These are phyloP conservation scores for Aureobasidium leucospermi DNA, from an alignment of 2,329 filamentous ascomycete species.

Conservation along the genomic window DNA sequence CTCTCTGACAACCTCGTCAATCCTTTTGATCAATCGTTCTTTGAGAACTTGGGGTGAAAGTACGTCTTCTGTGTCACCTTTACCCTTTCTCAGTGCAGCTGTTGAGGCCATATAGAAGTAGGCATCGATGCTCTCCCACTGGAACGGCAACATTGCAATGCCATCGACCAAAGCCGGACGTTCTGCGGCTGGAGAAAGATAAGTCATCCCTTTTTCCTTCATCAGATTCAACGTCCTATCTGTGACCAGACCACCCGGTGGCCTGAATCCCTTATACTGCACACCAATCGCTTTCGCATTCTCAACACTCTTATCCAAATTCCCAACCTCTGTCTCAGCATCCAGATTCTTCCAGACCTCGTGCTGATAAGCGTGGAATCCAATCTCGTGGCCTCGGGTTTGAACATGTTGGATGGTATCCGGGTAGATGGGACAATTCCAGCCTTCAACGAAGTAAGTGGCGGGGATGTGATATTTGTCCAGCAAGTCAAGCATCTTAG, in stretches of 20 bases:
- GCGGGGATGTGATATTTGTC: slow-evolving; percentile 22
- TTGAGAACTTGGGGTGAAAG: slow-evolving; percentile 20
- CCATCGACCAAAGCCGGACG: slow-evolving; percentile 20
- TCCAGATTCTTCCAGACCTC: slow-evolving; percentile 27
- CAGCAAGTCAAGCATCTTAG: slow-evolving; percentile 23
- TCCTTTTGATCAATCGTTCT: slow-evolving; percentile 19
- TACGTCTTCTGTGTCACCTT: slow-evolving; percentile 20
- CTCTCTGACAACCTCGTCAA: slow-evolving; percentile 24
- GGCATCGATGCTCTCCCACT: slow-evolving; percentile 27
- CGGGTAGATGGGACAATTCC: slow-evolving; percentile 25
- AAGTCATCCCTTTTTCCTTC: slow-evolving; percentile 23
- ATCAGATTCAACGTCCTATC: slow-evolving; percentile 25
- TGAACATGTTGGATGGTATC: slow-evolving; percentile 20
- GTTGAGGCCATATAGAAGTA: slow-evolving; percentile 29
- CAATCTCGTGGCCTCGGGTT: slow-evolving; percentile 24
- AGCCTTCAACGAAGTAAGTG: slow-evolving; percentile 29
- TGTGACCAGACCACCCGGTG: slow-evolving; percentile 26
- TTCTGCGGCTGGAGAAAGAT: slow-evolving; percentile 28
- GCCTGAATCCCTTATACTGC: slow-evolving; percentile 26
- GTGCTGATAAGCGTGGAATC: slow-evolving; percentile 29
- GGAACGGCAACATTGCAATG: slow-evolving; percentile 17
- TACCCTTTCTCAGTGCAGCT: slow-evolving; percentile 22
- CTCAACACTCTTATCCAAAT: slow-evolving; percentile 25
- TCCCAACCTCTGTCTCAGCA: slow-evolving; percentile 18
- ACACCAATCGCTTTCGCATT: slow-evolving; percentile 17